Evolutionary conservation across 805 yeast genomes (phyloP), one percentile per base, ranked within the genome.

Genomic region (Metschnikowia reukaufii): DNA sequence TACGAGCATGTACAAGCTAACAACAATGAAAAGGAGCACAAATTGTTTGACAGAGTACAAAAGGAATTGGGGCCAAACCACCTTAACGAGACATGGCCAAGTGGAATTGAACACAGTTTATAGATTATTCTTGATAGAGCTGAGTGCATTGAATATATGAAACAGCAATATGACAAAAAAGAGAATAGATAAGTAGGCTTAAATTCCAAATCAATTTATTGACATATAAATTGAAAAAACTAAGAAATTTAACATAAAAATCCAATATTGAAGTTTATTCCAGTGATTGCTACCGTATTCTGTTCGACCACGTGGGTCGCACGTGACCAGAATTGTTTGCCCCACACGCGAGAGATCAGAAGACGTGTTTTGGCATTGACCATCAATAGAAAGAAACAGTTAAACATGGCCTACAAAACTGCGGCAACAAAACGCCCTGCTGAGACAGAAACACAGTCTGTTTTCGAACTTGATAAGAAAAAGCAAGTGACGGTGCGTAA

Each of bases 401-500:
- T 2, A 25, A 27, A 3, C 10, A 44, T 44, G 47, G 42, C 43
- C 2, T 38, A 33, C 13, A 44, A 38, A 16, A 18, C 42, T 34
- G 34, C n/a, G 8, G 34, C 38, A 4, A 8, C 40, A 2, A 44
- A 44, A 15, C 42, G 47, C 3, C 39, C 44, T 6, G 42, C 23
- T 10, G 40, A 29, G 15, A 20, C 37, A 1, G 44, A 66, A 63
- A 36, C 42, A 2, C 33, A 25, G 23, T 15, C 41, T 5, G 41
- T 21, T 20, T 30, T 45, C 17, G 48, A 45, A 27, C 60, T 72
- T 39, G 75, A 67, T 53, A 51, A 45, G 36, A 69, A 66, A 51
- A 89, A 88, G 61, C 78, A 82, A 45, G 85, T 88, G 27, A 79
- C 88, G 0, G 89, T 92, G 15, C 76, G 89, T 47, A 78, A 77